Conservation (phyloP, 441 rosid genomes). For the Adansonia rubrostipa region DNA sequence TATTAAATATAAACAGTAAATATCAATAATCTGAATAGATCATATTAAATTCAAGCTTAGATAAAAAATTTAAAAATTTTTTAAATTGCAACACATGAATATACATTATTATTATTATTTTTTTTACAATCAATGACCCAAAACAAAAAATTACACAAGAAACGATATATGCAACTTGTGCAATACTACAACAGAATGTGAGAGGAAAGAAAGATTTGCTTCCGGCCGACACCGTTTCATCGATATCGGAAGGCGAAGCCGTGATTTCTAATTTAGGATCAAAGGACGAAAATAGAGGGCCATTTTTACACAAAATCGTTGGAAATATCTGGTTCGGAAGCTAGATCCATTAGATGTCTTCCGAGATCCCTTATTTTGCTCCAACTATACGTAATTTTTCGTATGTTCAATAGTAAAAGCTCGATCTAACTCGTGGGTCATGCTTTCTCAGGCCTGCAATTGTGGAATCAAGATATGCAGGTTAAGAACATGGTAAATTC, state of each 20-base stretch:
- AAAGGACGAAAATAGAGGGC: constrained; percentile 16
- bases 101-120: neutral
- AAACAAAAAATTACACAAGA: neutral
- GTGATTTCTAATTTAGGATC: constrained; percentile 20
- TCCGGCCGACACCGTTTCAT: neutral
- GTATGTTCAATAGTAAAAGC: constrained; percentile 20
- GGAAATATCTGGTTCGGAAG: constrained; percentile 24
- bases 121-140: neutral
- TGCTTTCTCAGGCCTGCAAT: constrained; percentile 37
- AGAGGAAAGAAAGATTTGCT: neutral
- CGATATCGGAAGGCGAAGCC: constrained; percentile 19
- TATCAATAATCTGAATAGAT: too few species aligned
- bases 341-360: constrained; percentile 23
- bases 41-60: too few species aligned
- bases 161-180: constrained; percentile 12
- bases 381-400: constrained; percentile 25
- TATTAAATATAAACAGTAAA: too few species aligned
- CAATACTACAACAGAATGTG: constrained; percentile 16
- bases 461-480: neutral
- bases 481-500: neutral
- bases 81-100: neutral
- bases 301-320: constrained; percentile 30
- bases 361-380: constrained; percentile 36
- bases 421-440: neutral
- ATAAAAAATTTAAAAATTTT: too few species aligned